Evolutionary conservation across 208 protist genomes (phyloP).

Genomic region (Entamoeba nuttalli): DNA sequence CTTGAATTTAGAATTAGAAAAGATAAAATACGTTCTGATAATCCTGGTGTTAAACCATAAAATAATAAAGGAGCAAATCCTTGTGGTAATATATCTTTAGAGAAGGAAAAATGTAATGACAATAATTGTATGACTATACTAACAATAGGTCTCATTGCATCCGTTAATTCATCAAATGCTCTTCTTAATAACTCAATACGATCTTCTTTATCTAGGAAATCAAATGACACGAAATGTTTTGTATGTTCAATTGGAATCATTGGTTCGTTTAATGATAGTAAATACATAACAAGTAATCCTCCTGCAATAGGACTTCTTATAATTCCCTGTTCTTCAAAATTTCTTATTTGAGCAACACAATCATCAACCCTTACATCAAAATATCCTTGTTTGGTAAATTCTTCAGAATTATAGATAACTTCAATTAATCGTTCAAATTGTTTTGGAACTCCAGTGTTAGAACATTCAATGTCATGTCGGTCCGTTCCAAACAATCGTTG

Average conservation of each 20-base stretch:
- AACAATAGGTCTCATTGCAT: neutral
- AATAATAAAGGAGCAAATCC: neutral
- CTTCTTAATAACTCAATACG: neutral
- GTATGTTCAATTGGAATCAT: neutral
- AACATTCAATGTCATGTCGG: neutral
- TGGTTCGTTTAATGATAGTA: neutral
- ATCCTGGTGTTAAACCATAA: neutral
- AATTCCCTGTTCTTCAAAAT: neutral
- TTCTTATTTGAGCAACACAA: neutral
- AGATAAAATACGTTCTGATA: neutral
- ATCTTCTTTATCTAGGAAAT: neutral
- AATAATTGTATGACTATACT: neutral
- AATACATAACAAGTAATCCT: neutral
- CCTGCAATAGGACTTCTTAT: neutral
- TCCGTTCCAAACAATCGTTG: neutral
- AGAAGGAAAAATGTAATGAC: neutral
- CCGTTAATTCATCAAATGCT: neutral
- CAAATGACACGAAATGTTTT: neutral
- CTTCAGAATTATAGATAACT: neutral
- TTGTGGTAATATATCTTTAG: neutral
- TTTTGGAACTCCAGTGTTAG: neutral
- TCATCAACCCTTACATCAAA: neutral
- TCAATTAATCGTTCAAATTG: neutral
- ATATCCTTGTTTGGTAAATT: neutral
- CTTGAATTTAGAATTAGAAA: neutral